Base-by-base conservation (phyloP, 2,329 filamentous ascomycete species). In the Fusarium euwallaceae region DNA sequence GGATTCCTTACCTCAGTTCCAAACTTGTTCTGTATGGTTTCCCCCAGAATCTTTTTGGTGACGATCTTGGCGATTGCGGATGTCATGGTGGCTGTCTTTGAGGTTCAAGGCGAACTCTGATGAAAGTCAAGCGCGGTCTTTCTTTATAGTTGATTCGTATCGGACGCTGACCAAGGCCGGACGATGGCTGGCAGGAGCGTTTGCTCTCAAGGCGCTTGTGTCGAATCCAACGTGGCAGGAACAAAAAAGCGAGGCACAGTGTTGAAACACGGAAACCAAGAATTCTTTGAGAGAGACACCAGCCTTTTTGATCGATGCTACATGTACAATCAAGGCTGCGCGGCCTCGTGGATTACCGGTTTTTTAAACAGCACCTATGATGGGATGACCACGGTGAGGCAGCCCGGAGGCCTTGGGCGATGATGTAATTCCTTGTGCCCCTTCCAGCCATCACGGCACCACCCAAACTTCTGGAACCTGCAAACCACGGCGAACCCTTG, bases 1-100 rank as follows among this genome's bases (percentile, higher is more conserved):
- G 20, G 29, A 29, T 41, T 48, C 66, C 82, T 70, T 83, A 90
- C 89, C 80, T 88, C 88, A 76, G 84, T 84, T 66, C 89, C 90
- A 73, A 90, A 90, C 72, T 89, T 89, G 78, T 92, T 92, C 67
- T 87, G 81, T 8, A 88, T 70, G 16, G 84, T 86, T 80, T 92
- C 90, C 51, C 87, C 87, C 61, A 92, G 81, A 41, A 92, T 86
- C 80, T 85, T 90, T 79, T 88, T 89, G 73, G 85, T 86, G 51
- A 91, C 84, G 67, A 87, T 83, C 79, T 91, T 91, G 69, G 87
- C 85, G 32, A 90, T 78, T 36, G 87, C 78, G 36, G 84, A 84
- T 41, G 89, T 83, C 90, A 92, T 92, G 61, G 45, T 71, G 74
- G 70, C 64, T 32, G 17, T 27, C 8, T 17, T 10, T 27, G 16